Conservation (phyloP, 2,329 filamentous ascomycete genomes). For the Claviceps arundinis region DNA sequence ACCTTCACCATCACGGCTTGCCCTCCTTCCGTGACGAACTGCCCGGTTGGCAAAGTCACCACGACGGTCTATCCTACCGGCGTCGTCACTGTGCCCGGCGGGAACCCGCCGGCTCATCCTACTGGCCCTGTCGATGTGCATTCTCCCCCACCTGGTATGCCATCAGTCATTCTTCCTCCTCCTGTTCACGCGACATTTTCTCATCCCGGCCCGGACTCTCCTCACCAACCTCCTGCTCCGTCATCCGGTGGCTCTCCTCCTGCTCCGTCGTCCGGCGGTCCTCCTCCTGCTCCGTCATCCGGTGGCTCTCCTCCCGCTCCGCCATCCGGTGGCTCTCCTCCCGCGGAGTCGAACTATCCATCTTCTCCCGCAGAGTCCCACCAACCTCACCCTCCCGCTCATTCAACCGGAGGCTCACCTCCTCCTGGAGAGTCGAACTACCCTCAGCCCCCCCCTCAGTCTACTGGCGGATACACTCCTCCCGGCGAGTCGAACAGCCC, state of each 20-base stretch:
- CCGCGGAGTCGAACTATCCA: not conserved
- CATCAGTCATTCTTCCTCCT: not conserved
- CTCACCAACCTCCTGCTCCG: not conserved
- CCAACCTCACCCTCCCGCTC: not conserved
- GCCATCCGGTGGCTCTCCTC: not conserved
- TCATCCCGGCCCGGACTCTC: not conserved
- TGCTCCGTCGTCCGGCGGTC: no score
- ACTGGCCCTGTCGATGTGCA: not conserved
- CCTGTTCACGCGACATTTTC: not conserved
- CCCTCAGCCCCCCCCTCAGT: not conserved
- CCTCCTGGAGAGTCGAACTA: not conserved
- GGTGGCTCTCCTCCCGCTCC: no score
- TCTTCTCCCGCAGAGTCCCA: not conserved
- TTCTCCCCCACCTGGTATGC: not conserved
- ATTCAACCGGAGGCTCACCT: not conserved
- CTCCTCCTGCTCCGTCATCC: no score
- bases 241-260: no score
- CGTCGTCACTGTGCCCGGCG: constrained; percentile 16
- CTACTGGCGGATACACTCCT: not conserved
- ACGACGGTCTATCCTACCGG: constrained; percentile 16
- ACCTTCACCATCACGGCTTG: constrained; percentile 21
- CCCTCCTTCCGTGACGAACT: constrained; percentile 16
- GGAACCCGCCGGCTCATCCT: not conserved
- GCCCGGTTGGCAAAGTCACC: constrained; percentile 18
- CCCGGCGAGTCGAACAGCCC: not conserved